phyloP scores from a whole-genome alignment of 1,284 basidiomycete genomes.

The Crucibulum cyathiforme region DNA sequence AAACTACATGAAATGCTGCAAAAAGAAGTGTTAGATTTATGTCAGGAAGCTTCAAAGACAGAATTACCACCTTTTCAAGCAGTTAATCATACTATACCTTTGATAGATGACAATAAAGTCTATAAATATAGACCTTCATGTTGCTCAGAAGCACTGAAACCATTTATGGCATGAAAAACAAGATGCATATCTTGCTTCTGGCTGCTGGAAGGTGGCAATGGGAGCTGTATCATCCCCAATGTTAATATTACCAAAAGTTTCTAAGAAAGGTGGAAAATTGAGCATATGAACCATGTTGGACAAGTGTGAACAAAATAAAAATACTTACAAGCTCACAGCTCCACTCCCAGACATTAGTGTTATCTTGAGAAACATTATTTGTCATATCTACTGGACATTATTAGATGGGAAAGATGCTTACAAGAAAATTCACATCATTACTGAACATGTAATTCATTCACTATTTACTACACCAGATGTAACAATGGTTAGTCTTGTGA shows the following conservation, averaged over 20 bases:
- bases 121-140: slow-evolving; percentile 26
- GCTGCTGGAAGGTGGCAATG: slow-evolving; percentile 26
- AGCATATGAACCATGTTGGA: neutral
- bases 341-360: neutral
- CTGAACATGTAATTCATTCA: neutral
- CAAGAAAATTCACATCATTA: neutral
- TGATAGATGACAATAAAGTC: slow-evolving; percentile 30
- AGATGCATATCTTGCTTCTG: slow-evolving; percentile 24
- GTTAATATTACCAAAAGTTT: neutral
- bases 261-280: too few relatives aligned
- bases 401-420: neutral
- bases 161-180: slow-evolving; percentile 30
- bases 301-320: neutral
- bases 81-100: slow-evolving; percentile 37
- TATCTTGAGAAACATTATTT: neutral
- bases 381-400: neutral
- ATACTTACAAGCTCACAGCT: neutral
- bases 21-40: slow-evolving; percentile 15
- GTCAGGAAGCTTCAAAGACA: slow-evolving; percentile 18
- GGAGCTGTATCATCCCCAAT: slow-evolving; percentile 34
- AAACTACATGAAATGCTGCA: slow-evolving; percentile 9
- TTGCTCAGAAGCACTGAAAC: slow-evolving; percentile 28
- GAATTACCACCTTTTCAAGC: slow-evolving; percentile 30
- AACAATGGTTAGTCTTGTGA: neutral
- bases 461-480: neutral